phyloP scores from a whole-genome alignment of 2,329 filamentous ascomycete genomes.

The Trichoderma simmonsii region DNA sequence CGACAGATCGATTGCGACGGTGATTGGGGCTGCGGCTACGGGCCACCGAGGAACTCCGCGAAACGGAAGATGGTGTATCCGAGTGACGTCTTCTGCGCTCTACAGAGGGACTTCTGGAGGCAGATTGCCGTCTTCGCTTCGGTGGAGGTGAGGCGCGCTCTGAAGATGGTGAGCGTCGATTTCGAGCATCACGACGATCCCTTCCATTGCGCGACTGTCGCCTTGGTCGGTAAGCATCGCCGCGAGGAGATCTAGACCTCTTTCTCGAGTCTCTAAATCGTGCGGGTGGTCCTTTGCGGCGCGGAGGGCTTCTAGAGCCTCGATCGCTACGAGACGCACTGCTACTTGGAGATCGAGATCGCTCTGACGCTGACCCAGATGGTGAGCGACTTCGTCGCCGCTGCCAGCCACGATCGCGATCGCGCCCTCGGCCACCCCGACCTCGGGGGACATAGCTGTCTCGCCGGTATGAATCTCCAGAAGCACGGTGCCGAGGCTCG shows the following conservation, averaged over 20 bases:
- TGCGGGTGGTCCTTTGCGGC: conserved; percentile 34
- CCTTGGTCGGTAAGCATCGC: conserved; percentile 28
- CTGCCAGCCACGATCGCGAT: conserved; percentile 44
- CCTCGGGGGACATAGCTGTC: conserved; percentile 54
- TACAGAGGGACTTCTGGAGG: conserved; percentile 47
- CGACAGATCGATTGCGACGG: conserved; percentile 21
- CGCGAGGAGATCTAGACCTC: conserved; percentile 39
- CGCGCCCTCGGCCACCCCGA: conserved; percentile 38
- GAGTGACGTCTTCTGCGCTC: conserved; percentile 37
- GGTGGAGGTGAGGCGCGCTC: conserved; percentile 41
- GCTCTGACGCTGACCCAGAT: conserved; percentile 31
- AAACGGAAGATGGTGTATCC: conserved; percentile 40
- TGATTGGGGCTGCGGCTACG: conserved; percentile 29
- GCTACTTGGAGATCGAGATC: conserved; percentile 35
- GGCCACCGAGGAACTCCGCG: conserved; percentile 36
- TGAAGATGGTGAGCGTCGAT: conserved; percentile 36
- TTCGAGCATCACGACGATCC: conserved; percentile 23
- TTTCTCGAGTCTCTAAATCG: conserved; percentile 36
- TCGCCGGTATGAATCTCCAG: conserved; percentile 44
- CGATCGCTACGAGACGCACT: conserved; percentile 31
- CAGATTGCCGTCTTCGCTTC: conserved; percentile 51
- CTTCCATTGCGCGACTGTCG: conserved; percentile 25
- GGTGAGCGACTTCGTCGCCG: conserved; percentile 34
- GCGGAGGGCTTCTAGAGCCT: conserved; percentile 33
- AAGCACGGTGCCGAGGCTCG: conserved; percentile 41